These are phyloP conservation scores for Phytophthora colocasiae DNA, from an alignment of 352 stramenopile species.

Conservation along the genomic window DNA sequence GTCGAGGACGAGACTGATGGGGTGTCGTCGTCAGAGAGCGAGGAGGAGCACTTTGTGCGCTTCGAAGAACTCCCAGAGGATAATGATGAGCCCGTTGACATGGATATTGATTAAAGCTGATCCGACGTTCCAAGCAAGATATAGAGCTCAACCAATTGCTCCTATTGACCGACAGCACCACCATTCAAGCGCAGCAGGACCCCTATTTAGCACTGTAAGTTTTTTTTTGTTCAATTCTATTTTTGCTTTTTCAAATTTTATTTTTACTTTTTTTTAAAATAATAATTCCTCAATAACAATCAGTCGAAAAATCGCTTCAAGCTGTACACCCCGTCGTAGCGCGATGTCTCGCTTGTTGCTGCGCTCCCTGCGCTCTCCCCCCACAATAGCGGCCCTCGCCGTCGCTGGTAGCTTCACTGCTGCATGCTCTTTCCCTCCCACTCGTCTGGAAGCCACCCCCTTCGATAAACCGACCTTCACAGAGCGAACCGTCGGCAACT, in stretches of 20 bases:
- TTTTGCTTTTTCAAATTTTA: too few species aligned
- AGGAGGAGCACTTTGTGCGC: conserved; percentile 55
- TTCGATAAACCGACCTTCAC: conserved; percentile 61
- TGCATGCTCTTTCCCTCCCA: background rate
- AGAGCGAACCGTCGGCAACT: conserved; percentile 85
- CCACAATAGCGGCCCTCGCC: conserved; percentile 14
- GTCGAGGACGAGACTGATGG: conserved; percentile 47
- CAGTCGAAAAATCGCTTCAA: conserved; percentile 16
- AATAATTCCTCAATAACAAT: background rate
- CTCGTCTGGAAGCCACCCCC: conserved; percentile 29
- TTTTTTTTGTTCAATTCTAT: too few species aligned
- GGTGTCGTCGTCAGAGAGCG: conserved; percentile 20
- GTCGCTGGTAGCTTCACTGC: conserved; percentile 18
- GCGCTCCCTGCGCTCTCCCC: conserved; percentile 20
- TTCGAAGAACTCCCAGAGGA: conserved; percentile 79
- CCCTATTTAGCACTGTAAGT: background rate
- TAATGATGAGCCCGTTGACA: conserved; percentile 75
- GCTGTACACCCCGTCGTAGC: conserved; percentile 1
- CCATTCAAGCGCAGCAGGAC: conserved; percentile 1
- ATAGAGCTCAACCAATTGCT: background rate
- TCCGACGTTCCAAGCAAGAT: conserved; percentile 8
- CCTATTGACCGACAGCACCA: background rate
- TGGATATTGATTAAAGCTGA: conserved; percentile 73
- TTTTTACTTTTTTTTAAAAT: too few species aligned
- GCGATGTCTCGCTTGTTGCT: conserved; percentile 45